Percentiles rank a stretch among this genome's conserved stretches.
Conservation (phyloP, 495 filamentous ascomycete genomes). For the Penicillium turbatum region DNA sequence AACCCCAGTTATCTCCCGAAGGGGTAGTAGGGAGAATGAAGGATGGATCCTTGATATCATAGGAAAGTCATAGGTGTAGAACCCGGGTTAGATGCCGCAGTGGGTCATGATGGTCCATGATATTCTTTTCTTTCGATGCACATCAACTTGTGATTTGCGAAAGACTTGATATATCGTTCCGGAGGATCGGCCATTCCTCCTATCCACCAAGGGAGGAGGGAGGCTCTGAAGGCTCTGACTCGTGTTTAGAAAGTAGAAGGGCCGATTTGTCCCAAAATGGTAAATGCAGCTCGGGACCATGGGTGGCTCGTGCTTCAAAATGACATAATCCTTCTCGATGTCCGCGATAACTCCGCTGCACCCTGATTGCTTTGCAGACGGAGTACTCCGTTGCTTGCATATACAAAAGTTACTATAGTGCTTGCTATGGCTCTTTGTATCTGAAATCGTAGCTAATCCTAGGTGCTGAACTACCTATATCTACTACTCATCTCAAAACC, state of each 20-base stretch:
- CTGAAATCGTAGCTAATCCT: no score
- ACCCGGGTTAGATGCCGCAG: neutral
- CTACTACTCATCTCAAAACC: no score
- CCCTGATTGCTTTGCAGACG: neutral
- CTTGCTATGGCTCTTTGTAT: neutral
- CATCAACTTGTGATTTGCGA: no score
- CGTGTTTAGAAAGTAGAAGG: neutral
- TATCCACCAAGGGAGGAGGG: no score
- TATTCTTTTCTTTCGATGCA: no score
- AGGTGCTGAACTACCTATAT: no score
- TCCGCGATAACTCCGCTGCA: neutral
- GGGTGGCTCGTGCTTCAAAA: slow-evolving; percentile 1
- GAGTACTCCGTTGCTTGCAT: neutral
- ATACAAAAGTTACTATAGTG: neutral
- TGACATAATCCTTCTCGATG: slow-evolving; percentile 13
- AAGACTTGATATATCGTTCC: no score
- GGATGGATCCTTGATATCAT: neutral
- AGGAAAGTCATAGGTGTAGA: neutral
- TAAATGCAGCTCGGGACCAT: slow-evolving; percentile 14
- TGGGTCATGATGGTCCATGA: neutral
- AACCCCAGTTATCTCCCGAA: slow-evolving; percentile 16
- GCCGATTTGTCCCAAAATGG: slow-evolving; percentile 10
- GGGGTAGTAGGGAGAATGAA: neutral
- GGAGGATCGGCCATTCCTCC: neutral
- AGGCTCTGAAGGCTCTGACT: neutral